Evolutionary conservation across 495 filamentous ascomycete genomes (phyloP).

Genomic region (Daldinia bambusicola): DNA sequence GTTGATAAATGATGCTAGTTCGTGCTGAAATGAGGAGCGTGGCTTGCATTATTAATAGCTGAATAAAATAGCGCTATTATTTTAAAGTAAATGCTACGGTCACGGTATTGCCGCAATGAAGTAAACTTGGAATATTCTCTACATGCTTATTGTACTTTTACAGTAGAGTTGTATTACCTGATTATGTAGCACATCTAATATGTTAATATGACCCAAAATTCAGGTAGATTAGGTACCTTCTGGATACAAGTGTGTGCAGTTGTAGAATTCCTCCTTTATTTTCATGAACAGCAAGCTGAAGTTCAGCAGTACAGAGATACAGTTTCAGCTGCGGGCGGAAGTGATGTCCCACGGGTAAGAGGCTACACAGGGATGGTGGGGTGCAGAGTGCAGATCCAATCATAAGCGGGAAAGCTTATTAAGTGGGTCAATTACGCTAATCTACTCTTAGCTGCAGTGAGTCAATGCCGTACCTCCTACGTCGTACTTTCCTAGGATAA

Average conservation of each 20-base stretch:
- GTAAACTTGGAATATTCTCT: no score
- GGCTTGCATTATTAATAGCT: no score
- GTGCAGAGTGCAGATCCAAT: conserved; percentile 29
- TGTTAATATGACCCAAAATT: neutral
- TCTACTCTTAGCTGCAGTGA: conserved; percentile 31
- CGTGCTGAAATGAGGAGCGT: no score
- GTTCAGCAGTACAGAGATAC: conserved; percentile 10
- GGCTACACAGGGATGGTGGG: conserved; percentile 1
- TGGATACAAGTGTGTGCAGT: neutral
- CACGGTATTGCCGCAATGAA: no score
- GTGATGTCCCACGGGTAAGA: neutral
- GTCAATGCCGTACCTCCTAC: conserved; percentile 33
- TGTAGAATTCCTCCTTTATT: neutral
- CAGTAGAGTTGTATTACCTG: no score
- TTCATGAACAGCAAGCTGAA: neutral
- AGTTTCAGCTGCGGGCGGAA: conserved; percentile 22
- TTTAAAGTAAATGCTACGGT: no score
- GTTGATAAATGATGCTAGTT: no score
- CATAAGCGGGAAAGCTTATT: conserved; percentile 36
- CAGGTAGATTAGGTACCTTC: neutral
- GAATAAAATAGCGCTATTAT: no score
- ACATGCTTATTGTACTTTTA: no score
- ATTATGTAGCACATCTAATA: no score
- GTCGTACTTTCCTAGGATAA: conserved; percentile 12
- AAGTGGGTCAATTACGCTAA: conserved; percentile 20